Base-by-base conservation (phyloP, 768 basidiomycete species). In the Suillus lakei region DNA sequence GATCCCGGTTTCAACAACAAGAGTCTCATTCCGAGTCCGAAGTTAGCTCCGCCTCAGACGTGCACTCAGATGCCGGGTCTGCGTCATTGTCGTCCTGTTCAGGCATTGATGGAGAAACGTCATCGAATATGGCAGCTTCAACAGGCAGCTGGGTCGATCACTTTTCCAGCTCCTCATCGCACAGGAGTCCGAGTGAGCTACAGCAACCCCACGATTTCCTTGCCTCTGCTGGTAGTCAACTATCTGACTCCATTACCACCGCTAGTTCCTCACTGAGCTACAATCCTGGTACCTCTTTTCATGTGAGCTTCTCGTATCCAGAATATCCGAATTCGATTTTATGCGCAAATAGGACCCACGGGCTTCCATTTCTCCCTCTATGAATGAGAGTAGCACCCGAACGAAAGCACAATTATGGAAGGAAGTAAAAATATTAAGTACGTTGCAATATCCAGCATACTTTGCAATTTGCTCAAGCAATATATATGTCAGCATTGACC, bases 371-470 rank as follows among this genome's bases (percentile, higher is more conserved):
- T 67, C 64, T 12, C 43, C 43, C 15, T 68, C 70, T 1, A 53
- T 48, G 8, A 44, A 55, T 4, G 69, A 72, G 21, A 67, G 64
- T 48, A 66, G 68, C 48, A 78, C 79, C 30, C 81, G 85, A 66
- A 88, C 85, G n/a, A 95, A 91, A 74, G 86, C 85, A 1, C 91
- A 96, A 71, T 81, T 99, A 8, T 99, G 97, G 97, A 89, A 89
- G 64, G 95, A 98, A 77, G 85, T 98, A 43, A 98, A 98, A 76
- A 86, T 95, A 68, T 87, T 96, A 38, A 89, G 93, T 91, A 72
- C 55, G 85, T 46, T 4, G 55, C 62, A 34, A 12, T 23, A 53
- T 55, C 21, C n/a, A 48, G 30, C 26, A 21, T 21, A 21, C 10
- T 10, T 30, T 59, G 3, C 58, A 50, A 53, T 60, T 21, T 28